phyloP scores from a whole-genome alignment of 306 rosid species.

The Prosopis cineraria region DNA sequence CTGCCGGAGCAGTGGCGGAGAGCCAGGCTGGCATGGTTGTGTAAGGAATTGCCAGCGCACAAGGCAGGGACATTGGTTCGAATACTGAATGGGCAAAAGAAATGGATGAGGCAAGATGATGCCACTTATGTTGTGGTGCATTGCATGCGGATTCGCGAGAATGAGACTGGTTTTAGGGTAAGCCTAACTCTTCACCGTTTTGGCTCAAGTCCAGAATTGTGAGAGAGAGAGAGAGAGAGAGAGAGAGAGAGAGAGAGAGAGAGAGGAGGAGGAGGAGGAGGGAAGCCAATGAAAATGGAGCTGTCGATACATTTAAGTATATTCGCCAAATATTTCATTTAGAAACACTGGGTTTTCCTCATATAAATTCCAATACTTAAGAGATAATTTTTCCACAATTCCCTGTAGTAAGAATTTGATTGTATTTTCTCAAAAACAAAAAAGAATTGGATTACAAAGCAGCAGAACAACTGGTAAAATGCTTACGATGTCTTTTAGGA shows the following conservation, averaged over 20 bases:
- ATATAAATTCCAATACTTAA: not conserved
- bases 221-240: no score
- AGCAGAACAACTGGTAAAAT: not conserved
- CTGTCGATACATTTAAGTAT: not conserved
- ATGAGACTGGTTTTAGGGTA: constrained; percentile 72
- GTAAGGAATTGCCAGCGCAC: constrained; percentile 50
- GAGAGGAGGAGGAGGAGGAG: not conserved
- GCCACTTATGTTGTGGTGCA: constrained; percentile 71
- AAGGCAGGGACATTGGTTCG: constrained; percentile 45
- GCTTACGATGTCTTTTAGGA: not conserved
- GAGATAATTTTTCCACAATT: not conserved
- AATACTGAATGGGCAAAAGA: constrained; percentile 78
- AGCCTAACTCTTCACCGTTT: not conserved
- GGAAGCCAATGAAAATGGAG: not conserved
- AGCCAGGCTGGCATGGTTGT: constrained; percentile 54
- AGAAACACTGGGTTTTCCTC: not conserved
- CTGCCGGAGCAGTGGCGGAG: constrained; percentile 57
- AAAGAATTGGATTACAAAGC: not conserved
- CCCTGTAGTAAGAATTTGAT: not conserved
- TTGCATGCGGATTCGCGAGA: constrained; percentile 87
- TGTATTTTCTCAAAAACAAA: not conserved
- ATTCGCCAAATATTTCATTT: not conserved
- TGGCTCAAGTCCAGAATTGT: not conserved
- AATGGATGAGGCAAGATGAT: constrained; percentile 76
- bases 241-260: no score